phyloP scores from a whole-genome alignment of 2,329 filamentous ascomycete species.

The Phyllosticta paracitricarpa region DNA sequence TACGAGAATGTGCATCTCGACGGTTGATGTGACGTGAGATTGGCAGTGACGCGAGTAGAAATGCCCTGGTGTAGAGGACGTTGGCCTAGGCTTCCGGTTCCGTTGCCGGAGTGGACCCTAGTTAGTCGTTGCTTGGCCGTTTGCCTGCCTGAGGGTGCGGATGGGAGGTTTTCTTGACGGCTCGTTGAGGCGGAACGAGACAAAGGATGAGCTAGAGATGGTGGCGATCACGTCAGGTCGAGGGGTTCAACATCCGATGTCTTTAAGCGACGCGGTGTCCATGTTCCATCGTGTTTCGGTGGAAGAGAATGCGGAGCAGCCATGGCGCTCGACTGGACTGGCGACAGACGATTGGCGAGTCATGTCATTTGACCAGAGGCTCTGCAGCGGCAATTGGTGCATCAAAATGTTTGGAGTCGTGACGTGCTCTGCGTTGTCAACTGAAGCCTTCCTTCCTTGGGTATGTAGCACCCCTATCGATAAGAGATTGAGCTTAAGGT shows the following conservation, averaged over 20 bases:
- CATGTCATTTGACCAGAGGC: neutral
- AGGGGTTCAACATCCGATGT: neutral
- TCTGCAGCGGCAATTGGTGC: neutral
- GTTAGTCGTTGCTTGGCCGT: neutral
- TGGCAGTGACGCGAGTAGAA: neutral
- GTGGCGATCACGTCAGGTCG: neutral
- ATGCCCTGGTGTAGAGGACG: neutral
- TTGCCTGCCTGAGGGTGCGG: neutral
- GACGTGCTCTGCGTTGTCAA: neutral
- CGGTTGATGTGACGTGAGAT: slow-evolving; percentile 1
- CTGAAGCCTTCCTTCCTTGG: too few relatives aligned
- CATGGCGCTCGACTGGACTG: neutral
- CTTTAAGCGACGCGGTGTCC: neutral
- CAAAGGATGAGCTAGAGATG: neutral
- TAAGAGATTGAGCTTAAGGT: too few relatives aligned
- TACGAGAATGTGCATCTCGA: slow-evolving; percentile 31
- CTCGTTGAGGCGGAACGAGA: neutral
- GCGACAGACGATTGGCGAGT: neutral
- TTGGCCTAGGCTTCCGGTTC: neutral
- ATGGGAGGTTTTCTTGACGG: neutral
- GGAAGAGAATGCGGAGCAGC: neutral
- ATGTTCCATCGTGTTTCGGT: neutral
- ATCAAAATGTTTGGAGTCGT: neutral
- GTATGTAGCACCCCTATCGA: too few relatives aligned
- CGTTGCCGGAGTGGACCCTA: neutral